Evolutionary conservation across 306 rosid genomes (phyloP).

Genomic region (Astragalus membranaceus): DNA sequence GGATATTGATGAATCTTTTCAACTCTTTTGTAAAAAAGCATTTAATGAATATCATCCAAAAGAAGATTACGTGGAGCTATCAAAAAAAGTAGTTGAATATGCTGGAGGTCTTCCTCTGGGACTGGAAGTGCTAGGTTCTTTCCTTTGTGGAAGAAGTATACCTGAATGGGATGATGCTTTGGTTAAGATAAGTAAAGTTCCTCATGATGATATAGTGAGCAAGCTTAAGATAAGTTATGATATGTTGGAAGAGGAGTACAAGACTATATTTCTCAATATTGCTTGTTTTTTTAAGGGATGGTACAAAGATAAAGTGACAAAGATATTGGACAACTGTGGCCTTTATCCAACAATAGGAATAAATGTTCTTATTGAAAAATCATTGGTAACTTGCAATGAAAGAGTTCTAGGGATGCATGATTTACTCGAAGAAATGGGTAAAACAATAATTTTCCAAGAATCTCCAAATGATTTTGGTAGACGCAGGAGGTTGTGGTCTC

Average conservation of each 20-base stretch:
- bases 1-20: not conserved
- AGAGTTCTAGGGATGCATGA: not conserved
- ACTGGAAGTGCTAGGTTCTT: slow-evolving; percentile 9
- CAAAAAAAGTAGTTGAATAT: not conserved
- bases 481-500: not conserved
- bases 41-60: not conserved
- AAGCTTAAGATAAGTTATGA: not conserved
- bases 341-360: not conserved
- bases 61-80: not conserved
- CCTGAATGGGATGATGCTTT: not conserved
- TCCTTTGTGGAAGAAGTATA: not conserved
- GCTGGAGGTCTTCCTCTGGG: slow-evolving; percentile 17
- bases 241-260: not conserved
- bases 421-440: slow-evolving; percentile 9
- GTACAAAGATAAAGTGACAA: not conserved
- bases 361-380: not conserved
- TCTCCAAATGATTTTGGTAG: not conserved
- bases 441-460: not conserved
- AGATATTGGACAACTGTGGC: not conserved
- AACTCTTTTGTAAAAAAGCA: slow-evolving; percentile 4
- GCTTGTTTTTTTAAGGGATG: slow-evolving; percentile 18
- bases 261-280: slow-evolving; percentile 5
- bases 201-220: not conserved
- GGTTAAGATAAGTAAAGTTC: not conserved
- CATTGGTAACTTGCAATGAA: not conserved